A percentile compares a stretch with the other conserved stretches of the same genome.
Evolutionary conservation across 495 filamentous ascomycete species (phyloP).

Genomic region (Cercophora samala): DNA sequence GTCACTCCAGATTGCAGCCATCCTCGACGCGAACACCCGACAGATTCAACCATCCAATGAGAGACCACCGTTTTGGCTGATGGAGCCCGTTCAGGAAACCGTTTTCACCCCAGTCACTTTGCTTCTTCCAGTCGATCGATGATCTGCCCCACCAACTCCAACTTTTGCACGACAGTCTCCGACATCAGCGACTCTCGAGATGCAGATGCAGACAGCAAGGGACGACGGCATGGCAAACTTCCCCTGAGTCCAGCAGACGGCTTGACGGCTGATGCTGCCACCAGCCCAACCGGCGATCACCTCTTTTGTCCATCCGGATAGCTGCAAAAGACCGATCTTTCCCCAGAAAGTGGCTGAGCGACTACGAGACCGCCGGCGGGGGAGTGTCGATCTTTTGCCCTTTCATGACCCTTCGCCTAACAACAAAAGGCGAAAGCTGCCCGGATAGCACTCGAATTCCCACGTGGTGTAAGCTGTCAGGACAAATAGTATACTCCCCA

Average conservation of each 20-base stretch:
- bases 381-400: not conserved
- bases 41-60: constrained; percentile 30
- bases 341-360: not conserved
- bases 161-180: constrained; percentile 7
- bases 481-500: constrained; percentile 1
- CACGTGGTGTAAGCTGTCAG: constrained; percentile 5
- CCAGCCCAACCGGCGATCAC: not conserved
- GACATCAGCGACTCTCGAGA: constrained; percentile 5
- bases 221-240: constrained; percentile 5
- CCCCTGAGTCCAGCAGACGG: not conserved
- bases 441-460: not conserved
- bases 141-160: constrained; percentile 11
- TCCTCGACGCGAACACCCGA: constrained; percentile 20
- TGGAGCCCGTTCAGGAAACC: constrained; percentile 25
- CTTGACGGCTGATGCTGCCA: not conserved
- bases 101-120: constrained; percentile 14
- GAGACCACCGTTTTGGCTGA: constrained; percentile 5
- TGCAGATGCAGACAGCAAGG: constrained; percentile 15
- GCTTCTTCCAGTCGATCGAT: constrained; percentile 1
- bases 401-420: not conserved
- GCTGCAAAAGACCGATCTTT: not conserved
- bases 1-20: constrained; percentile 35
- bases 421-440: not conserved
- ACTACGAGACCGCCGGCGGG: not conserved
- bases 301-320: not conserved